phyloP scores from a whole-genome alignment of 2,329 filamentous ascomycete genomes.

The Diaporthe amygdali region DNA sequence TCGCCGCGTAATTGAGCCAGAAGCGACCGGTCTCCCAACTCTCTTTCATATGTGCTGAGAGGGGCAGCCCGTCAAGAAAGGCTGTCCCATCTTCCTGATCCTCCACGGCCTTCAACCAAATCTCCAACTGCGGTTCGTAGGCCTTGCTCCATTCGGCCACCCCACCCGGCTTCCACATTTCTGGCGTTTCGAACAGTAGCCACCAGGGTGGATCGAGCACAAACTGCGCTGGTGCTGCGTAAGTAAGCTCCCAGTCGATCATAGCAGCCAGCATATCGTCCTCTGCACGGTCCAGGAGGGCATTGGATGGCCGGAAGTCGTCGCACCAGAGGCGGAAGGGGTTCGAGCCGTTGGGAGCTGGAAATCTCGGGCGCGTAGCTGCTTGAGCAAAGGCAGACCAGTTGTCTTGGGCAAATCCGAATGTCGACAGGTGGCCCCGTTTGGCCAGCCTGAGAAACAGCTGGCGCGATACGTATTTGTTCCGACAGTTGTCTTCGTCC shows the following conservation, averaged over 20 bases:
- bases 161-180: slow-evolving; percentile 36
- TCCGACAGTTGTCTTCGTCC: too few relatives aligned
- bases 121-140: background rate
- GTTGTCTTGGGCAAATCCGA: too few relatives aligned
- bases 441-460: too few relatives aligned
- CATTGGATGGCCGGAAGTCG: too few relatives aligned
- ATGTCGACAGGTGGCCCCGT: too few relatives aligned
- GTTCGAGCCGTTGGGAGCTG: too few relatives aligned
- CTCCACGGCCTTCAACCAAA: background rate
- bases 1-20: slow-evolving; percentile 32
- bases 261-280: slow-evolving; percentile 31
- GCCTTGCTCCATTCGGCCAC: slow-evolving; percentile 16
- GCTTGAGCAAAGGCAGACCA: too few relatives aligned
- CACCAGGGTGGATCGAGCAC: slow-evolving; percentile 39
- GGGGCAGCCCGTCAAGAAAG: background rate
- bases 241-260: slow-evolving; percentile 40
- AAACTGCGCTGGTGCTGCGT: slow-evolving; percentile 38
- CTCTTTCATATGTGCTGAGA: slow-evolving; percentile 32
- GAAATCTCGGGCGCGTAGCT: background rate
- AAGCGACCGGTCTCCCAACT: slow-evolving; percentile 33
- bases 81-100: background rate
- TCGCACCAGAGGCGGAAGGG: too few relatives aligned
- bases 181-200: slow-evolving; percentile 37
- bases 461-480: too few relatives aligned
- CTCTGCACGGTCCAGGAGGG: too few relatives aligned